These are phyloP conservation scores for Aspergillus ruber DNA, from an alignment of 2,329 filamentous ascomycete species.

Conservation along the genomic window DNA sequence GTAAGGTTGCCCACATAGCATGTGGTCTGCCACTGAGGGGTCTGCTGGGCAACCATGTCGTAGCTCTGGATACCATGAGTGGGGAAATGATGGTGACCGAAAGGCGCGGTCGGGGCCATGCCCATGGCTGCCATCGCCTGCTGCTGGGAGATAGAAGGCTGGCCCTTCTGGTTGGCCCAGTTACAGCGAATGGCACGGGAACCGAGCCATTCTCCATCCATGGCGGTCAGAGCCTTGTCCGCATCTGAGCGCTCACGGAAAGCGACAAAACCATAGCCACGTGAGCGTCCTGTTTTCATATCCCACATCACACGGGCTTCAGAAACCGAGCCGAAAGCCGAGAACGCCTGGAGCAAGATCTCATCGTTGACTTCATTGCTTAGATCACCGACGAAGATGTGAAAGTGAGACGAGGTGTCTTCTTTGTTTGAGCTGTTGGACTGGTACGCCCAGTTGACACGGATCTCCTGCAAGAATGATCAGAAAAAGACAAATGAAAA, in stretches of 20 bases:
- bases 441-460: slow-evolving; percentile 99
- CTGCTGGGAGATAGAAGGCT: slow-evolving; percentile 96
- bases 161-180: slow-evolving; percentile 99
- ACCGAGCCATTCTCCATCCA: slow-evolving; percentile 99
- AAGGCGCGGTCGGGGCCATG: slow-evolving; percentile 94
- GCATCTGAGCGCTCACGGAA: slow-evolving; percentile 91
- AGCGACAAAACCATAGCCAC: slow-evolving; percentile 95
- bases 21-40: slow-evolving; percentile 95
- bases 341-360: slow-evolving; percentile 86
- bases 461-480: slow-evolving; percentile 67
- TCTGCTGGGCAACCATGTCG: slow-evolving; percentile 93
- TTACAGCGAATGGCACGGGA: slow-evolving; percentile 98
- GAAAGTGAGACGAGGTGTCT: slow-evolving; percentile 96
- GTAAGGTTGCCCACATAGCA: slow-evolving; percentile 97
- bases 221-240: slow-evolving; percentile 91
- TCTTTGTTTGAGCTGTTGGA: slow-evolving; percentile 92
- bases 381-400: slow-evolving; percentile 96
- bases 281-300: slow-evolving; percentile 98
- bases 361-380: slow-evolving; percentile 99
- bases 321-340: slow-evolving; percentile 88
- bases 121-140: slow-evolving; percentile 96
- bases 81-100: slow-evolving; percentile 95
- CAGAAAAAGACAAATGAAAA: slow-evolving; percentile 3
- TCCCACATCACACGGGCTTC: slow-evolving; percentile 99
- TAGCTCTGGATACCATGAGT: slow-evolving; percentile 95